Evolutionary conservation across 257 asterid genomes (phyloP).

Genomic region (Agastache rugosa): DNA sequence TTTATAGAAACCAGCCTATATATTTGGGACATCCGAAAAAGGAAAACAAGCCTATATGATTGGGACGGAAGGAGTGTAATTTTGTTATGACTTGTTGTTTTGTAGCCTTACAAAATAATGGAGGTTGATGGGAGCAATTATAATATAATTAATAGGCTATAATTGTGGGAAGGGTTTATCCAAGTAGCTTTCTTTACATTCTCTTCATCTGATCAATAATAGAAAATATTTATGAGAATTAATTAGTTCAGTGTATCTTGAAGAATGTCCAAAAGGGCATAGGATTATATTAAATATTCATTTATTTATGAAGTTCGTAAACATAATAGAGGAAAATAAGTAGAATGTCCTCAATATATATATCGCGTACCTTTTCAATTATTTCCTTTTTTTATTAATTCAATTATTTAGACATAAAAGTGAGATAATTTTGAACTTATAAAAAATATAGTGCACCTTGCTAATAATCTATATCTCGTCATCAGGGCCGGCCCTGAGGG

Average conservation of each 20-base stretch:
- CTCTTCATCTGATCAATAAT: constrained; percentile 36
- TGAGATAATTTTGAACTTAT: no score
- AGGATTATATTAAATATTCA: constrained; percentile 22
- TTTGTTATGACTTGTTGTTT: constrained; percentile 37
- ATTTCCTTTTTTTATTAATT: no score
- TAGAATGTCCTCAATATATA: background rate
- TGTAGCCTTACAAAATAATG: constrained; percentile 29
- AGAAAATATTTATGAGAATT: constrained; percentile 10
- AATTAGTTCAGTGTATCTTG: constrained; percentile 31
- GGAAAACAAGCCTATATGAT: no score
- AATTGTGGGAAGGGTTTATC: constrained; percentile 28
- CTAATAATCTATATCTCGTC: no score
- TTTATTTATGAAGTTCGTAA: constrained; percentile 18
- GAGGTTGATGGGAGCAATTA: constrained; percentile 33
- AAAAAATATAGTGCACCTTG: no score
- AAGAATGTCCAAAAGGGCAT: constrained; percentile 32
- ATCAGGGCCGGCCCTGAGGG: no score
- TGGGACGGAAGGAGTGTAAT: no score
- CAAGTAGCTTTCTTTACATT: constrained; percentile 49
- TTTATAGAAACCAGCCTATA: no score
- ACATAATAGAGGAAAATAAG: constrained; percentile 4
- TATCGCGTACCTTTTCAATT: no score
- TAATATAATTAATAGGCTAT: constrained; percentile 20
- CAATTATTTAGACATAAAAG: no score
- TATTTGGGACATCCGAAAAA: no score